Evolutionary conservation across 1,139 yeast species (phyloP).

Genomic region (Williopsis jadinii): DNA sequence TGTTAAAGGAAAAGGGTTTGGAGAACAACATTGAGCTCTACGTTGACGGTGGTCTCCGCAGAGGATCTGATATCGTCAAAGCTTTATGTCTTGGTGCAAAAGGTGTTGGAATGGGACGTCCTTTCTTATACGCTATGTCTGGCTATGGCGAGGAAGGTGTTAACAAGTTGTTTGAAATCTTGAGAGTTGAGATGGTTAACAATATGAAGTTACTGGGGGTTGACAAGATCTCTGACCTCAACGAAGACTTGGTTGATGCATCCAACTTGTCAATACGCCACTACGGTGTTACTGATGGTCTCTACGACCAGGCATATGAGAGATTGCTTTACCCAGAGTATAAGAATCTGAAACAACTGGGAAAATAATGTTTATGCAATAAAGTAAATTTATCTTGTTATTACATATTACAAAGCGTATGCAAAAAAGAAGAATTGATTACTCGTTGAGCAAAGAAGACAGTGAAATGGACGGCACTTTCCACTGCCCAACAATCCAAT

Average conservation of each 20-base stretch:
- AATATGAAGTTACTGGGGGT: conserved; percentile 56
- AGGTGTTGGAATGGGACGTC: conserved; percentile 62
- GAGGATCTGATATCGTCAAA: conserved; percentile 59
- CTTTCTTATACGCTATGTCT: conserved; percentile 51
- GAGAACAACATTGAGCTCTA: conserved; percentile 39
- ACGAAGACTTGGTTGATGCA: conserved; percentile 33
- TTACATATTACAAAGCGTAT: too few relatives aligned
- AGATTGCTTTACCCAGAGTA: too few relatives aligned
- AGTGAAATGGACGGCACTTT: too few relatives aligned
- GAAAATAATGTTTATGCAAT: too few relatives aligned
- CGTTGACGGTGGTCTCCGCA: conserved; percentile 59
- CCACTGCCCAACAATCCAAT: too few relatives aligned
- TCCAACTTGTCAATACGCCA: neutral
- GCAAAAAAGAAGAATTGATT: too few relatives aligned
- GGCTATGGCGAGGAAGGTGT: conserved; percentile 54
- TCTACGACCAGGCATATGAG: too few relatives aligned
- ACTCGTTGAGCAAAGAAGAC: too few relatives aligned
- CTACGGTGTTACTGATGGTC: too few relatives aligned
- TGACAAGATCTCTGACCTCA: conserved; percentile 36
- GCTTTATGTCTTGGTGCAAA: conserved; percentile 63
- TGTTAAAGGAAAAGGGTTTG: conserved; percentile 30
- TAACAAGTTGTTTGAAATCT: conserved; percentile 41
- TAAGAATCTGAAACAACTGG: too few relatives aligned
- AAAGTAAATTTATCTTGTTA: too few relatives aligned
- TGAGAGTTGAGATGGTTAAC: conserved; percentile 48